Evolutionary conservation across 2,329 filamentous ascomycete species (phyloP).

Genomic region (Emericellopsis cladophorae): DNA sequence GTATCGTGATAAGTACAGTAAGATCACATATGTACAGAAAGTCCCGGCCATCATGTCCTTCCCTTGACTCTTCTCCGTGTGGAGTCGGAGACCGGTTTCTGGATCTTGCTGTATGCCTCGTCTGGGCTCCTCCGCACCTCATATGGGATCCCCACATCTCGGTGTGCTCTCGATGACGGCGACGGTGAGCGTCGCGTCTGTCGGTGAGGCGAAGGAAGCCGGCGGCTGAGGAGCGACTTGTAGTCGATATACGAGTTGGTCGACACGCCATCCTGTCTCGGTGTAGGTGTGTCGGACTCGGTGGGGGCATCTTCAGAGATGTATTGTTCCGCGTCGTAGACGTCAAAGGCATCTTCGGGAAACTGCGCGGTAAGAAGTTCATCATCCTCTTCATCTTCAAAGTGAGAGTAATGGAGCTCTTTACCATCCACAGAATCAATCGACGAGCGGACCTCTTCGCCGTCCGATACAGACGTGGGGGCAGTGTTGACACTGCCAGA

Average conservation of each 20-base stretch:
- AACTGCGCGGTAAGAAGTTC: conserved; percentile 24
- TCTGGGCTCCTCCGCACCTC: conserved; percentile 32
- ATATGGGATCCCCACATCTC: conserved; percentile 10
- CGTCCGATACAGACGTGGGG: conserved; percentile 31
- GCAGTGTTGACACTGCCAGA: conserved; percentile 30
- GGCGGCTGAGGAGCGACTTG: conserved; percentile 15
- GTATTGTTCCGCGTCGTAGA: conserved; percentile 10
- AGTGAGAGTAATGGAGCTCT: conserved; percentile 5
- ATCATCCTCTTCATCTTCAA: conserved; percentile 18
- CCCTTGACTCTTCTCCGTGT: conserved; percentile 25
- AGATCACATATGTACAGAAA: conserved; percentile 25
- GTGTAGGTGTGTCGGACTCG: conserved; percentile 31
- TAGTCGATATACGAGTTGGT: conserved; percentile 22
- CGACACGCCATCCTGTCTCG: conserved; percentile 20
- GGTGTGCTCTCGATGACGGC: conserved; percentile 20
- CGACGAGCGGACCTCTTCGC: conserved; percentile 24
- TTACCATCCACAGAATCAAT: conserved; percentile 17
- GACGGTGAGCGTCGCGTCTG: conserved; percentile 17
- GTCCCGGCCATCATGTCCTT: conserved; percentile 19
- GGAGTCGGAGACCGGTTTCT: conserved; percentile 29
- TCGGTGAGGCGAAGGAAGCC: conserved; percentile 17
- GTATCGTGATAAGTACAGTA: conserved; percentile 25
- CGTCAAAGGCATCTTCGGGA: conserved; percentile 23
- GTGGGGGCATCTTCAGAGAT: conserved; percentile 17
- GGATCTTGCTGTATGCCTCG: conserved; percentile 30